phyloP scores from a whole-genome alignment of 129 eudicot species.

The Artemisia annua region DNA sequence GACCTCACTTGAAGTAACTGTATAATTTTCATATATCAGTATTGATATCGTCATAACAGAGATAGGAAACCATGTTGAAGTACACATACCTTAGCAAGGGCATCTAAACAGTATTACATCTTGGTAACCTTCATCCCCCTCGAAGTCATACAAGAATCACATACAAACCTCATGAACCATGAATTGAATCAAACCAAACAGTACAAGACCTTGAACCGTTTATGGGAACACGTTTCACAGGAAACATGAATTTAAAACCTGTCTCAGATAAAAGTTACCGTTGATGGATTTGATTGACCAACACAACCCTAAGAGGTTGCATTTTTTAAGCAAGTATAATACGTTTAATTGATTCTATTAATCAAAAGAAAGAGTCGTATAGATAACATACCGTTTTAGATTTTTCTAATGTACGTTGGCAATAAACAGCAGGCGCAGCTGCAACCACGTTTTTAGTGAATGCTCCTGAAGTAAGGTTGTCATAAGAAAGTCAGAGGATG shows the following conservation, averaged over 20 bases:
- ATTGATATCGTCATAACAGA: not conserved
- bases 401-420: constrained; percentile 51
- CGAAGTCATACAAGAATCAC: constrained; percentile 31
- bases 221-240: not conserved
- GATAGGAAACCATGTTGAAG: not conserved
- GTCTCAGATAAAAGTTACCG: constrained; percentile 35
- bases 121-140: constrained; percentile 97
- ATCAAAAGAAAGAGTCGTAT: not conserved
- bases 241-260: not conserved
- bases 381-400: constrained; percentile 57
- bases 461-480: constrained; percentile 50
- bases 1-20: constrained; percentile 78
- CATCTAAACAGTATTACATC: constrained; percentile 82
- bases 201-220: not conserved
- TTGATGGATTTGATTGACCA: constrained; percentile 92
- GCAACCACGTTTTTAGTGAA: constrained; percentile 88
- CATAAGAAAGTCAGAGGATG: constrained; percentile 11
- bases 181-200: not conserved
- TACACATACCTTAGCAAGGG: constrained; percentile 68
- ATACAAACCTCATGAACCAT: constrained; percentile 8
- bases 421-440: constrained; percentile 84
- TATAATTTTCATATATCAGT: constrained; percentile 23
- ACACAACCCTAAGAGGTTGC: constrained; percentile 75
- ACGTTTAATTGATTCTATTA: not conserved
- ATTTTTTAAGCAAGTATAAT: constrained; percentile 3